Percentiles rank a stretch among this genome's conserved stretches.
Evolutionary conservation across 2,329 filamentous ascomycete genomes (phyloP).

Genomic region (Penicillium sp.): DNA sequence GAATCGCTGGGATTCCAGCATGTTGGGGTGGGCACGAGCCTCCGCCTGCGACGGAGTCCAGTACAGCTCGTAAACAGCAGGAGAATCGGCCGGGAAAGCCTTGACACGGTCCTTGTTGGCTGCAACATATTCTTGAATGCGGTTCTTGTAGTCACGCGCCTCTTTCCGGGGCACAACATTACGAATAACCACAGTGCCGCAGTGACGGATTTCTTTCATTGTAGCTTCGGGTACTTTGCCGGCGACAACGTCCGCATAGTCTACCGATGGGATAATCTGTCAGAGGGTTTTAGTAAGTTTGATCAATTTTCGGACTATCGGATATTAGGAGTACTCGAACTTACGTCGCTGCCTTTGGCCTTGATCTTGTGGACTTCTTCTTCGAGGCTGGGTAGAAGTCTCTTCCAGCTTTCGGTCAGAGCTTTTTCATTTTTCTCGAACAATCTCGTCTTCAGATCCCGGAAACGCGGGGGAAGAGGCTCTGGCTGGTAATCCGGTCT

Average conservation of each 20-base stretch:
- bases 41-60: conserved; percentile 72
- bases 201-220: conserved; percentile 58
- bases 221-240: conserved; percentile 39
- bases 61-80: conserved; percentile 76
- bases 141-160: conserved; percentile 67
- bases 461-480: conserved; percentile 48
- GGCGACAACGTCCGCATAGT: conserved; percentile 45
- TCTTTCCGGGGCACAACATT: conserved; percentile 67
- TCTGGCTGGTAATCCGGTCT: conserved; percentile 47
- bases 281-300: conserved; percentile 7
- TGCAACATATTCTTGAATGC: conserved; percentile 67
- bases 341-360: conserved; percentile 45
- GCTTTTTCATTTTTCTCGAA: conserved; percentile 46
- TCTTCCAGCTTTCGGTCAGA: conserved; percentile 46
- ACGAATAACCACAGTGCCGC: conserved; percentile 67
- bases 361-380: conserved; percentile 48
- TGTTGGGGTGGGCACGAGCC: conserved; percentile 68
- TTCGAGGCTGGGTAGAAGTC: conserved; percentile 45
- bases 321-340: conserved; percentile 7
- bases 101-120: conserved; percentile 59
- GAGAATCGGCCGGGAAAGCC: conserved; percentile 68
- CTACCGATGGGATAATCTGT: conserved; percentile 48
- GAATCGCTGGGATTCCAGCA: conserved; percentile 64
- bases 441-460: conserved; percentile 43
- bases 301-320: neutral